Evolutionary conservation across 176 grass and related monocot genomes (phyloP), one percentile per base, ranked within the genome.

Genomic region (Triticum monococcum): DNA sequence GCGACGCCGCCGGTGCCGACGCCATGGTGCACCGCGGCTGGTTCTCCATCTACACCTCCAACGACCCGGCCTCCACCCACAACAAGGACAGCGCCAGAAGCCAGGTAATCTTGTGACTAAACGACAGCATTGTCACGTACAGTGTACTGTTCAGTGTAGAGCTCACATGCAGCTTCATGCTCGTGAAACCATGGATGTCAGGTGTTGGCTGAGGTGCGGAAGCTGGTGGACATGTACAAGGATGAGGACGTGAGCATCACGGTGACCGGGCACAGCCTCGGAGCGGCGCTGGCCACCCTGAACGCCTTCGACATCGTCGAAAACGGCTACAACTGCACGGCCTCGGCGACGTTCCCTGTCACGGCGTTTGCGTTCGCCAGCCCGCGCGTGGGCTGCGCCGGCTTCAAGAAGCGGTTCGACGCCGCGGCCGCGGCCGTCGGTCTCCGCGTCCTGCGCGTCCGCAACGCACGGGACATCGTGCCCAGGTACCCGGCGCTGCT

Each of bases 191-290:
- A 48, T 50, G 46, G 46, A 50, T 50, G 46, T 13, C 75, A 97
- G 96, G 96, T 87, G n/a, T 17, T 92, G 89, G 32, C 79, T 0
- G 96, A 98, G 79, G 68, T 96, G 20, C 2, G 33, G 80, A 88
- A 87, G 70, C 82, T 98, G 12, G 61, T 98, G 38, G 83, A 82
- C 32, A 32, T n/a, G 22, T 92, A 91, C 90, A 32, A 88, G 40
- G 88, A 79, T 22, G 96, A 95, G 84, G 87, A 92, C 32, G 57
- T 84, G 0, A 98, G 90, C 91, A 92, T 96, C 85, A 98, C 96
- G 1, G 36, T 91, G 2, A 88, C 88, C 14, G 93, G 90, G 0
- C 96, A 98, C 79, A 98, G 93, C 84, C 96, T 98, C 30, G 93
- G 93, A 23, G 88, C 84, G 2, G 85, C 91, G 20, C 84, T 98